phyloP scores from a whole-genome alignment of 1,139 yeast genomes.

The Suhomyces atakaporum region DNA sequence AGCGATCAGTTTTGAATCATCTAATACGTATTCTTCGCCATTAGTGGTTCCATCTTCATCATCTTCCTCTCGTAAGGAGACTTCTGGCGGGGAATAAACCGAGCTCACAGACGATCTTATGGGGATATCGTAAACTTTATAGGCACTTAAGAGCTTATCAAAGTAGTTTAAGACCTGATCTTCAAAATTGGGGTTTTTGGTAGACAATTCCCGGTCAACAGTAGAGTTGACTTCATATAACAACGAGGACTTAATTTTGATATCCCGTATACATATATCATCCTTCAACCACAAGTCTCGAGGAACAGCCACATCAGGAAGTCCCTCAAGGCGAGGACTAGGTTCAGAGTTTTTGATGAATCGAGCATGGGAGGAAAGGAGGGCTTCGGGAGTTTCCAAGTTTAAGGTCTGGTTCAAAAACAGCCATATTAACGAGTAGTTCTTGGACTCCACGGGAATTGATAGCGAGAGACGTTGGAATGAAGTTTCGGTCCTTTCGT shows the following conservation, averaged over 20 bases:
- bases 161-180: constrained; percentile 36
- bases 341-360: neutral
- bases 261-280: constrained; percentile 34
- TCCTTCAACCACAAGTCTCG: constrained; percentile 43
- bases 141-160: constrained; percentile 39
- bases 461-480: constrained; percentile 31
- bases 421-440: constrained; percentile 27
- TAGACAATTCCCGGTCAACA: constrained; percentile 29
- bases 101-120: constrained; percentile 13
- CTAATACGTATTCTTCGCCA: constrained; percentile 11
- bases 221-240: constrained; percentile 38
- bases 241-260: constrained; percentile 36
- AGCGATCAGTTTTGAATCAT: constrained; percentile 16
- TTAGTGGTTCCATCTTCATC: constrained; percentile 25
- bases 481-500: constrained; percentile 5
- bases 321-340: constrained; percentile 22
- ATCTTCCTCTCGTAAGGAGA: constrained; percentile 28
- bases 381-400: constrained; percentile 17
- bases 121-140: constrained; percentile 37
- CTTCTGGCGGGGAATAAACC: constrained; percentile 16
- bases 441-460: constrained; percentile 29
- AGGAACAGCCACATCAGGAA: constrained; percentile 41
- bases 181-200: constrained; percentile 22
- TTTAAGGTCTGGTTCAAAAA: constrained; percentile 26
- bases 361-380: constrained; percentile 10